Evolutionary conservation across 805 yeast genomes (phyloP), one percentile per base, ranked within the genome.

Genomic region (Yamadazyma kitorensis): DNA sequence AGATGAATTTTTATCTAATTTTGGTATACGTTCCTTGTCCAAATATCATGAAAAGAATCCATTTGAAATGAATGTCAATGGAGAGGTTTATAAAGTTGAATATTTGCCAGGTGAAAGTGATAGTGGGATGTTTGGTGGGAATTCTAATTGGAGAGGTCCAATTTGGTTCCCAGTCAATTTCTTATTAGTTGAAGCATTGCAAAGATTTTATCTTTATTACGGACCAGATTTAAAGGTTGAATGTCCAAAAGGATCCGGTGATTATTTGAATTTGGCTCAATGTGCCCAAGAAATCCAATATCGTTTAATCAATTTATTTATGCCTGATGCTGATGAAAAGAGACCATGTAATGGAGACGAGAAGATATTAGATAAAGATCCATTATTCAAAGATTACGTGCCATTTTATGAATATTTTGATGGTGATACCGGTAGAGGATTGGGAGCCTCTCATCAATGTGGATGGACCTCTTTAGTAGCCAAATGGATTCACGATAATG

Each of bases 381-480:
- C 77, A 33, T 55, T 76, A 54, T 89, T 86, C 68, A 76, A 74
- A 49, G 95, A 87, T 41, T 74, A 76, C 44, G 74, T 86, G 27
- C 81, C 84, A 43, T 88, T 86, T 55, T 84, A 77, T 55, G 97
- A 88, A 64, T 88, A 82, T 56, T 88, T 88, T 55, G 94, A 88
- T 51, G 96, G 95, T 46, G 97, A 88, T 55, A 83, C 93, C 2
- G 97, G 97, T 24, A 75, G 95, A 47, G 97, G 96, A 5, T 63
- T 88, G 37, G 97, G 97, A 21, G 87, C 96, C 2, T 80, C 88
- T 33, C 96, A 89, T 65, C 97, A 88, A 64, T 82, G 88, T 69
- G 97, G 97, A 9, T 88, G 97, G 97, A 88, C 96, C 1, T 89
- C 95, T 0, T 70, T 89, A 29, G 93, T 87, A 33, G 95, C 95